These are phyloP conservation scores for Tetrastigma voinierianum DNA, from an alignment of 164 flowering plant species.

Conservation along the genomic window DNA sequence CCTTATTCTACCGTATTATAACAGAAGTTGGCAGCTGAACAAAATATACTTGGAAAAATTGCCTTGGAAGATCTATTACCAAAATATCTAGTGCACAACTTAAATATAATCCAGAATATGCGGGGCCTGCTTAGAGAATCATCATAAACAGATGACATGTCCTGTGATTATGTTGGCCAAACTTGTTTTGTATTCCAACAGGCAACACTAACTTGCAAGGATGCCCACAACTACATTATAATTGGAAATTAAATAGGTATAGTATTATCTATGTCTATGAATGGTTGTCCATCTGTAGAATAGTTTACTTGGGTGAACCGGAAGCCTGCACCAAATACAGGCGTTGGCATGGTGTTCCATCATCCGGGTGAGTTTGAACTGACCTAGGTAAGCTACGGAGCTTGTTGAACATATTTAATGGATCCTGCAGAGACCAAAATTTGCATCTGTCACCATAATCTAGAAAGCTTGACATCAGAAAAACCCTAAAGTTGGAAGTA, in stretches of 20 bases:
- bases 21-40: neutral
- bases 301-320: slow-evolving; percentile 51
- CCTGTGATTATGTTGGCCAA: too few species aligned
- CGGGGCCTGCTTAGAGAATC: too few species aligned
- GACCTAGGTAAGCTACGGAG: slow-evolving; percentile 78
- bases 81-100: too few species aligned
- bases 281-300: slow-evolving; percentile 18
- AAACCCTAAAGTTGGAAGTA: slow-evolving; percentile 84
- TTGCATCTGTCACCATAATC: slow-evolving; percentile 93
- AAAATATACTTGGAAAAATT: neutral
- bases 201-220: too few species aligned
- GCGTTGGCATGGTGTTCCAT: slow-evolving; percentile 81
- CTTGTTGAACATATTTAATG: slow-evolving; percentile 75
- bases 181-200: too few species aligned
- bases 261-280: neutral
- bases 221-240: too few species aligned
- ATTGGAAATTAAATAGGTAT: too few species aligned
- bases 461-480: slow-evolving; percentile 77
- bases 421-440: slow-evolving; percentile 83
- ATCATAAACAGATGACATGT: too few species aligned
- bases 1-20: neutral
- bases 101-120: too few species aligned
- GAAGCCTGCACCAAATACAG: slow-evolving; percentile 81
- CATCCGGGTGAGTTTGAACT: slow-evolving; percentile 71
- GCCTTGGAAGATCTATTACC: too few species aligned